These are phyloP conservation scores for Saccharomyces hybrid DNA, from an alignment of 1,139 yeast species.

Conservation along the genomic window DNA sequence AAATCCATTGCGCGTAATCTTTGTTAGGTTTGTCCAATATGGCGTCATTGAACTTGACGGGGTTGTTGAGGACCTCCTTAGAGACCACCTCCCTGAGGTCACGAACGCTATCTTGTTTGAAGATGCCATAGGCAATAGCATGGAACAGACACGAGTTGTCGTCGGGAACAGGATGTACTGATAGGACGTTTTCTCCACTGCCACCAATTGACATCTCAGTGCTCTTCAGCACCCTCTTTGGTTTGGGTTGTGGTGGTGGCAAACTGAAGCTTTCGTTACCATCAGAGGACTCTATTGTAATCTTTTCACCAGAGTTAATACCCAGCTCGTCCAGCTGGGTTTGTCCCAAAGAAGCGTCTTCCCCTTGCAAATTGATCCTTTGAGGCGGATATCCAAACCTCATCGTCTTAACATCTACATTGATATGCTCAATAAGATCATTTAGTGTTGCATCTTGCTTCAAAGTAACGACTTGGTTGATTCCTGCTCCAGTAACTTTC, in stretches of 20 bases:
- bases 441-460: constrained; percentile 21
- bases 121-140: constrained; percentile 45
- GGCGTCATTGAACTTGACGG: constrained; percentile 45
- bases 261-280: background rate
- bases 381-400: constrained; percentile 59
- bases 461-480: constrained; percentile 21
- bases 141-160: constrained; percentile 78
- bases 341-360: constrained; percentile 1
- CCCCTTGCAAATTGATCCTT: constrained; percentile 31
- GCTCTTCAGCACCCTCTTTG: constrained; percentile 8
- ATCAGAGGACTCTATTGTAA: constrained; percentile 21
- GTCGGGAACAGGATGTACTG: constrained; percentile 59
- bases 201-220: constrained; percentile 9
- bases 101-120: constrained; percentile 35
- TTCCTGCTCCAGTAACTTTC: constrained; percentile 18
- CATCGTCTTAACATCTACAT: constrained; percentile 25
- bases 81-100: constrained; percentile 22
- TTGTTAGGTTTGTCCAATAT: constrained; percentile 47
- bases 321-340: constrained; percentile 36
- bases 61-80: constrained; percentile 37
- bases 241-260: background rate
- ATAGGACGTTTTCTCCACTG: constrained; percentile 9
- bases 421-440: constrained; percentile 16
- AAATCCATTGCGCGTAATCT: constrained; percentile 58
- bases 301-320: constrained; percentile 51